Base-by-base conservation (phyloP, 176 grass and related monocot genomes). In the Chrysopogon serrulatus region DNA sequence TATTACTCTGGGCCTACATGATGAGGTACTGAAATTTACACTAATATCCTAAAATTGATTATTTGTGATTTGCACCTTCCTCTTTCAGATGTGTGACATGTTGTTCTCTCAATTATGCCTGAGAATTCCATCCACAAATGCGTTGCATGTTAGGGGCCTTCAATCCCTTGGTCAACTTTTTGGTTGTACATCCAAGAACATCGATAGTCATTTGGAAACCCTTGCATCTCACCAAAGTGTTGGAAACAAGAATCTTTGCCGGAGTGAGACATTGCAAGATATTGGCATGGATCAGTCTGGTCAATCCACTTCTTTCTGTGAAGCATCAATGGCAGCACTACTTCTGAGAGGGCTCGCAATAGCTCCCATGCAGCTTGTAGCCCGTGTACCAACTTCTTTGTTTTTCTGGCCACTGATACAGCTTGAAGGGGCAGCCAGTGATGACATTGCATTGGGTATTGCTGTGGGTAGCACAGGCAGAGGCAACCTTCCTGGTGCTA, bases 341-440 rank as follows among this genome's bases (percentile, higher is more conserved):
- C 91, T 99, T 79, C 86, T 99, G 70, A 89, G 90, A 85, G 96
- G 96, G 27, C 91, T 86, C 65, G 96, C 89, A 12, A 96, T 94
- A 84, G 93, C 91, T 71, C 96, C 96, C 5, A 92, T 95, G 96
- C 91, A 92, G 74, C 92, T 96, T 61, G 96, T 94, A 44, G 90
- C 85, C 35, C 93, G 88, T 89, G 96, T 99, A 65, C 96, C 96
- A 63, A 86, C 96, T 68, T 96, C 96, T 48, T 86, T 99, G 48
- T 99, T 99, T 71, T 99, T 89, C 78, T 96, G 91, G 96, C 96
- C 96, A 41, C 69, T 99, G 82, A 96, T 99, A 74, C 93, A 99
- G 76, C 96, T 99, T 82, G 93, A 94, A 81, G 96, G 96, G 62
- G 96, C 96, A 45, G 93, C 93, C 35, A 96, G 93, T 62, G 96